phyloP scores from a whole-genome alignment of 2,329 filamentous ascomycete genomes.

The Aspergillus pseudoterreus region DNA sequence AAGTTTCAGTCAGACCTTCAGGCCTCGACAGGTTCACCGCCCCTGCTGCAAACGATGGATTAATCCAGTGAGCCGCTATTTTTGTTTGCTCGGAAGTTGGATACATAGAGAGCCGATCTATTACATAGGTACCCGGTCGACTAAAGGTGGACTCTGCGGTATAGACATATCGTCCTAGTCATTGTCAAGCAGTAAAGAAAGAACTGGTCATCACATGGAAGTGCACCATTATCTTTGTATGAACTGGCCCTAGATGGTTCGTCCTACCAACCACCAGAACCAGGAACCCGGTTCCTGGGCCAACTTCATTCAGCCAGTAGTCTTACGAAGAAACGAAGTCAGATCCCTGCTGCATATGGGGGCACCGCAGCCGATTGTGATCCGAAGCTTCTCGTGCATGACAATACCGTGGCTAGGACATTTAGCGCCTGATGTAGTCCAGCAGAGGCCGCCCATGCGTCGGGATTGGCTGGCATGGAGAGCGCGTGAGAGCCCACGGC shows the following conservation, averaged over 20 bases:
- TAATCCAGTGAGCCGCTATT: not conserved
- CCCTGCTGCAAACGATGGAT: not conserved
- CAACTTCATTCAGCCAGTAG: not conserved
- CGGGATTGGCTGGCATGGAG: not conserved
- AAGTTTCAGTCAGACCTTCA: not conserved
- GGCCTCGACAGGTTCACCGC: not conserved
- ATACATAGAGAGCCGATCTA: no score
- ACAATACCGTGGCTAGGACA: not conserved
- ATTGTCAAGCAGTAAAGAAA: no score
- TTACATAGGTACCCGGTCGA: no score
- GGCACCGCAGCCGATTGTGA: not conserved
- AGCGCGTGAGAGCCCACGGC: not conserved
- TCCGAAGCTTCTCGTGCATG: constrained; percentile 3
- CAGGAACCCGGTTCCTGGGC: not conserved
- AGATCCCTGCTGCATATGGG: constrained; percentile 1
- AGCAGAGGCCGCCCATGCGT: not conserved
- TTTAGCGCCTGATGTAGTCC: not conserved
- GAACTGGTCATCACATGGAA: not conserved
- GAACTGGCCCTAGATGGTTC: no score
- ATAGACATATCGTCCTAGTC: no score
- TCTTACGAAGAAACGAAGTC: not conserved
- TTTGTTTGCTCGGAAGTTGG: not conserved
- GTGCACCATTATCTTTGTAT: no score
- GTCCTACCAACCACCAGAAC: not conserved
- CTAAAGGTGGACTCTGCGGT: no score